These are phyloP conservation scores for Pichia manshurica DNA, from an alignment of 805 yeast genomes.

Conservation along the genomic window DNA sequence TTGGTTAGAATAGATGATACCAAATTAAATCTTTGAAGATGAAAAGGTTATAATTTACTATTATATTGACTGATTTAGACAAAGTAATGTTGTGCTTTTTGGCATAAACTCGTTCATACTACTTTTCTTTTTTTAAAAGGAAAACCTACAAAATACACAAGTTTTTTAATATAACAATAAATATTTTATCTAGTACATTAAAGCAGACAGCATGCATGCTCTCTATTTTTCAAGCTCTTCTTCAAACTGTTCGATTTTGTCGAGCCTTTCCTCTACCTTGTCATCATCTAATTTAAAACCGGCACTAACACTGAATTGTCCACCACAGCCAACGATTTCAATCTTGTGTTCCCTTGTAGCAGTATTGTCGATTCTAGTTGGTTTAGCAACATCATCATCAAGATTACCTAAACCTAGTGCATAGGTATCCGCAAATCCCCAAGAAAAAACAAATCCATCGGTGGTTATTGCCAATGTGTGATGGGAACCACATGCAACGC, in stretches of 20 bases:
- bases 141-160: not conserved
- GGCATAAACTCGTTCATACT: no score
- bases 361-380: conserved; percentile 87
- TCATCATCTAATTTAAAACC: conserved; percentile 59
- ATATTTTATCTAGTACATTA: not conserved
- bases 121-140: no score
- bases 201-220: no score
- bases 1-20: conserved; percentile 63
- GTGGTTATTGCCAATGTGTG: conserved; percentile 82
- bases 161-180: not conserved
- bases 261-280: conserved; percentile 44
- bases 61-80: no score
- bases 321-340: conserved; percentile 81
- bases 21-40: not conserved
- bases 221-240: conserved; percentile 17
- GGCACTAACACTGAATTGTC: conserved; percentile 89
- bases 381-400: conserved; percentile 80
- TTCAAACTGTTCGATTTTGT: conserved; percentile 48
- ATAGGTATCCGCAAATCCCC: conserved; percentile 98
- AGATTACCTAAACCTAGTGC: conserved; percentile 88
- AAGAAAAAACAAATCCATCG: conserved; percentile 82
- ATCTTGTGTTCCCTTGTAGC: conserved; percentile 83
- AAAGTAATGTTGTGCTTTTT: no score
- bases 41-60: not conserved
- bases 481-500: conserved; percentile 81